Evolutionary conservation across 2,329 filamentous ascomycete genomes (phyloP), one percentile per base, ranked within the genome.

Genomic region (Cordyceps pruinosa): DNA sequence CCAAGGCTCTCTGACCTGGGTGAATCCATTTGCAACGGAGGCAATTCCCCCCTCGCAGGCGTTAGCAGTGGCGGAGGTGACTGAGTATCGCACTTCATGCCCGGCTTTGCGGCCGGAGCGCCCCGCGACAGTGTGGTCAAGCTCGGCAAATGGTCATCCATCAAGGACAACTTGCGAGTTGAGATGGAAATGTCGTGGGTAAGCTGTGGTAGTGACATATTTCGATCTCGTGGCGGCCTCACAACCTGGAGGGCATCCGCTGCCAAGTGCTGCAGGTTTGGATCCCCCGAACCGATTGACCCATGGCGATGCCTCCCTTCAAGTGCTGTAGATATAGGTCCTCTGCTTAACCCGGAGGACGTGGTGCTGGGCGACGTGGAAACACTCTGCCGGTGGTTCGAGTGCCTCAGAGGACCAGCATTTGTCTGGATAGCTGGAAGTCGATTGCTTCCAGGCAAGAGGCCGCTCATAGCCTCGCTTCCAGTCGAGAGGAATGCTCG

Each of bases 1-100:
- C 69, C 65, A 37, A 68, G 69, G 28, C 64, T 61, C 54, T 75
- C 72, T 8, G 67, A 68, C 42, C 66, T 68, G 5, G 68, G 69
- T 21, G 68, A 71, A 53, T 68, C 70, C 45, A 70, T 68, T 49
- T 73, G 70, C 39, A 75, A 61, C 6, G 73, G 73, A 17, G 73
- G 71, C 44, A 74, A 61, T 42, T 68, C 68, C 8, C 69, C 68
- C 49, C 61, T 65, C 5, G 55, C 37, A 7, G 66, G 63, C 21
- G 62, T 62, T n/a, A 64, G 45, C 37, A 64, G 59, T 12, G 64
- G 37, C 13, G 61, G 60, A 23, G 69, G 61, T n/a, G 65, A 64
- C 21, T 64, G 63, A 39, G 58, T 60, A n/a, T 57, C 57, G 10
- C 48, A 58, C 35, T 64, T 61, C 5, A 61, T 48, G 19, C 61